Conservation (phyloP, 192 early-diverging fungal species). For the Jimgerdemannia lactiflua region DNA sequence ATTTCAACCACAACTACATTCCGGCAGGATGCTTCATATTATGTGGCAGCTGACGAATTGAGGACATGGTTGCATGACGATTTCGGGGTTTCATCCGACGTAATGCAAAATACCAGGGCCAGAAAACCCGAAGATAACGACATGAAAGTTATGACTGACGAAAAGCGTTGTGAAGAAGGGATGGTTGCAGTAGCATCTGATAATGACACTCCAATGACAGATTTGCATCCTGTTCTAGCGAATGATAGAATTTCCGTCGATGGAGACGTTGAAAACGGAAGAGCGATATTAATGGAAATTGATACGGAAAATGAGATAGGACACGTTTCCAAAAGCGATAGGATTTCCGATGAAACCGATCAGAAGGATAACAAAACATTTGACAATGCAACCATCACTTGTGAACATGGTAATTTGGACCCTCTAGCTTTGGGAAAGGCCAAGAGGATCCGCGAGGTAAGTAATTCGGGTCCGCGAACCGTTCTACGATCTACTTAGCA, state of each 20-base stretch:
- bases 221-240: not conserved
- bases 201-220: not conserved
- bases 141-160: not conserved
- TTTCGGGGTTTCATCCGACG: slow-evolving; percentile 14
- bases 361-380: not conserved
- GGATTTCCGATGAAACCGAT: not conserved
- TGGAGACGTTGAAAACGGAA: not conserved
- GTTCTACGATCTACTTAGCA: not conserved
- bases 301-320: not conserved
- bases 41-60: not conserved
- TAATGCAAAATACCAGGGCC: not conserved
- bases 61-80: not conserved
- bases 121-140: not conserved
- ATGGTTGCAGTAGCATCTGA: not conserved
- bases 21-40: not conserved
- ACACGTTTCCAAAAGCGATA: slow-evolving; percentile 8
- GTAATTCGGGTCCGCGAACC: not conserved
- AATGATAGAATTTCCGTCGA: not conserved
- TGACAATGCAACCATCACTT: slow-evolving; percentile 16
- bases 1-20: too few species aligned
- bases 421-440: slow-evolving; percentile 13
- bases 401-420: slow-evolving; percentile 25
- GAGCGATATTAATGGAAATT: not conserved
- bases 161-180: not conserved
- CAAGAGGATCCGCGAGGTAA: slow-evolving; percentile 27